phyloP scores from a whole-genome alignment of 2,329 filamentous ascomycete genomes.

The Epichloe hybrida region DNA sequence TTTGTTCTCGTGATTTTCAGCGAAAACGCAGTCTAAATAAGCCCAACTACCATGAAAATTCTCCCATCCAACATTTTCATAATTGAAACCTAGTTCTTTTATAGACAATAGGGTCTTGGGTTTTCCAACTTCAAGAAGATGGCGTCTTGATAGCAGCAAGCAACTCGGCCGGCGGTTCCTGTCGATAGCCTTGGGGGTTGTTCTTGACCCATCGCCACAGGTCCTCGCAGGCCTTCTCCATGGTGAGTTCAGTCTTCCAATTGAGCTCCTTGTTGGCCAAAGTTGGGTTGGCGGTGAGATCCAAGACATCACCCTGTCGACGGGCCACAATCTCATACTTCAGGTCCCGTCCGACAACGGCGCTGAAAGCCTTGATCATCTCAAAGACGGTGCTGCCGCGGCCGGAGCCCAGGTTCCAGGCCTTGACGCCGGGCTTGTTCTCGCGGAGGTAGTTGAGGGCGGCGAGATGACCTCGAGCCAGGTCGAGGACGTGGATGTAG shows the following conservation, averaged over 20 bases:
- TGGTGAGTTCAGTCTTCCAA: slow-evolving; percentile 82
- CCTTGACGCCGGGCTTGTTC: slow-evolving; percentile 75
- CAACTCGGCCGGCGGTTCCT: slow-evolving; percentile 76
- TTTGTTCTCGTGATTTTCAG: neutral
- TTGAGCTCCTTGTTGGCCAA: slow-evolving; percentile 78
- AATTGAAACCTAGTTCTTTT: neutral
- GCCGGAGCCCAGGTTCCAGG: slow-evolving; percentile 94
- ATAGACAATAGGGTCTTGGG: neutral
- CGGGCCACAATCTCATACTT: slow-evolving; percentile 76
- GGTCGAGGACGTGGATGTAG: slow-evolving; percentile 93
- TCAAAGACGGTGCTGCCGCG: slow-evolving; percentile 93
- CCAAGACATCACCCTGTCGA: slow-evolving; percentile 78
- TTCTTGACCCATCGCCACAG: slow-evolving; percentile 96
- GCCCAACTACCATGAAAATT: neutral
- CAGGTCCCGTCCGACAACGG: slow-evolving; percentile 72
- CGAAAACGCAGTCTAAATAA: neutral
- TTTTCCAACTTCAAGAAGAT: slow-evolving; percentile 10
- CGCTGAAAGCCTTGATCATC: slow-evolving; percentile 89
- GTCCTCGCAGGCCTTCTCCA: slow-evolving; percentile 88
- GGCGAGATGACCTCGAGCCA: slow-evolving; percentile 72
- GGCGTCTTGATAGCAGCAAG: slow-evolving; percentile 46
- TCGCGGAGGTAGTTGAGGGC: slow-evolving; percentile 83
- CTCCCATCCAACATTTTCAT: neutral
- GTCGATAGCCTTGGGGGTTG: slow-evolving; percentile 92
- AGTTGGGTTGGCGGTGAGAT: slow-evolving; percentile 83